A percentile compares a stretch with the other conserved stretches of the same genome.
These are phyloP conservation scores for Suillus subluteus DNA, from an alignment of 768 basidiomycete genomes.

Conservation along the genomic window DNA sequence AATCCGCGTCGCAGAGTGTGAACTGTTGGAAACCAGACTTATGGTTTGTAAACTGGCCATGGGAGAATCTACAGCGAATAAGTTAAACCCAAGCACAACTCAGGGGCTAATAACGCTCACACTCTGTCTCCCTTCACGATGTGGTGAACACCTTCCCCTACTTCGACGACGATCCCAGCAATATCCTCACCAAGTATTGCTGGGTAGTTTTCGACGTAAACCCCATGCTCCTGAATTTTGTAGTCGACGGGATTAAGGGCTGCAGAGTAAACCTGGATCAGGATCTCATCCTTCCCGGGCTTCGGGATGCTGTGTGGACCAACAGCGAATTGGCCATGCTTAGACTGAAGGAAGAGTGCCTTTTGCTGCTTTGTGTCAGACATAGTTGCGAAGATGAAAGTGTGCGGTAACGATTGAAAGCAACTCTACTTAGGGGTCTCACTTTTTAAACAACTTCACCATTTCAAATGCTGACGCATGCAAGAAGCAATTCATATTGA, in stretches of 20 bases:
- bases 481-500: slow-evolving; percentile 3
- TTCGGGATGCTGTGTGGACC: slow-evolving; percentile 28
- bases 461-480: slow-evolving; percentile 7
- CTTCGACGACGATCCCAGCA: slow-evolving; percentile 42
- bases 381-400: slow-evolving; percentile 16
- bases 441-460: neutral
- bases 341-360: slow-evolving; percentile 30
- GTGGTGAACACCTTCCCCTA: slow-evolving; percentile 40
- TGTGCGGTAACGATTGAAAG: neutral
- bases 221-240: slow-evolving; percentile 36
- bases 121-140: slow-evolving; percentile 46
- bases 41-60: slow-evolving; percentile 34
- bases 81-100: slow-evolving; percentile 13
- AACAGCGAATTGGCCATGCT: slow-evolving; percentile 35
- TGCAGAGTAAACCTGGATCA: slow-evolving; percentile 43
- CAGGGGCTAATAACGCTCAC: slow-evolving; percentile 24
- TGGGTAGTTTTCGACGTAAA: slow-evolving; percentile 39
- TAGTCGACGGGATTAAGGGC: slow-evolving; percentile 54
- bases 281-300: slow-evolving; percentile 43
- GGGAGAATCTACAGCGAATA: slow-evolving; percentile 34
- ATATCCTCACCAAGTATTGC: slow-evolving; percentile 39
- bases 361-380: slow-evolving; percentile 29
- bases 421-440: neutral
- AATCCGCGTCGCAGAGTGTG: slow-evolving; percentile 34
- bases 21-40: slow-evolving; percentile 45